phyloP scores from a whole-genome alignment of 1,284 basidiomycete species.

The Acaromyces ingoldii region DNA sequence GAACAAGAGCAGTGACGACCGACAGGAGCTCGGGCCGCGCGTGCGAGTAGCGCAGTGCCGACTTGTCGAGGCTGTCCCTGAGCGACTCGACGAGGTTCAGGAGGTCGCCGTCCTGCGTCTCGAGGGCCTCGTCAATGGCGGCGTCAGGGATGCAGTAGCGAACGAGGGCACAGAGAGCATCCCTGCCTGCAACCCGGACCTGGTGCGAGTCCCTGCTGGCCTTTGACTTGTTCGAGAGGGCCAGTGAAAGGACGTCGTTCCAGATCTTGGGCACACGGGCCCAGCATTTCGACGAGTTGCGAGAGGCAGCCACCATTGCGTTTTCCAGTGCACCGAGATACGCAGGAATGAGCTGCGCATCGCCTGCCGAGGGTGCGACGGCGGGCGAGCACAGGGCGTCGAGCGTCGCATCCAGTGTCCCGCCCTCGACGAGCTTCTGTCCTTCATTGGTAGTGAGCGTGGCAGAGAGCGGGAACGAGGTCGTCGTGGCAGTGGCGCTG shows the following conservation, averaged over 20 bases:
- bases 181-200: slow-evolving; percentile 38
- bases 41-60: slow-evolving; percentile 42
- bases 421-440: no score
- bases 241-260: slow-evolving; percentile 27
- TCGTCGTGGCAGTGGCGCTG: not conserved
- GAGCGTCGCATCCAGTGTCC: slow-evolving; percentile 21
- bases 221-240: slow-evolving; percentile 39
- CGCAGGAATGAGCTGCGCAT: slow-evolving; percentile 44
- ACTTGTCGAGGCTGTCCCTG: slow-evolving; percentile 40
- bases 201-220: slow-evolving; percentile 31
- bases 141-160: slow-evolving; percentile 44
- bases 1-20: slow-evolving; percentile 37
- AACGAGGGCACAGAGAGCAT: slow-evolving; percentile 33
- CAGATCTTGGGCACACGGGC: slow-evolving; percentile 28
- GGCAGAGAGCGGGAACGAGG: not conserved
- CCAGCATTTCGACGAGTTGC: slow-evolving; percentile 32
- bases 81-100: slow-evolving; percentile 31
- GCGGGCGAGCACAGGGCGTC: slow-evolving; percentile 32
- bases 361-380: slow-evolving; percentile 29
- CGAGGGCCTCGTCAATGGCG: slow-evolving; percentile 27
- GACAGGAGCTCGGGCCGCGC: slow-evolving; percentile 39
- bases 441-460: not conserved
- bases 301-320: slow-evolving; percentile 43
- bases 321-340: slow-evolving; percentile 44
- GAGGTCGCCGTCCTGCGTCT: slow-evolving; percentile 20